Evolutionary conservation across 2,329 filamentous ascomycete genomes (phyloP).

Genomic region (Verticillium isaacii): DNA sequence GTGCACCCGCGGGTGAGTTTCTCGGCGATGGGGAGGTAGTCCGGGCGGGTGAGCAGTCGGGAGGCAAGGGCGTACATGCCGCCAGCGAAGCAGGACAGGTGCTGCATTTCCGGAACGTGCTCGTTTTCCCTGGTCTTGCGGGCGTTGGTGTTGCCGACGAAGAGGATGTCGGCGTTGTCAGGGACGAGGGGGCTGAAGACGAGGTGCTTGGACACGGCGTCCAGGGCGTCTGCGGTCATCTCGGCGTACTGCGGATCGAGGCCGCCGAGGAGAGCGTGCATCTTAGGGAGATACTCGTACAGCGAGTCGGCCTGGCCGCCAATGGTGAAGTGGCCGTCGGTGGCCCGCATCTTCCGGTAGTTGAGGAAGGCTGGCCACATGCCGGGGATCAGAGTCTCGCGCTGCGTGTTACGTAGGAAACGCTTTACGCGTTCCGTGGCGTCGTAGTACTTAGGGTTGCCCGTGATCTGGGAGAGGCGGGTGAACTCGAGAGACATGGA

Average conservation of each 20-base stretch:
- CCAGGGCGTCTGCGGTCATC: conserved; percentile 61
- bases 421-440: conserved; percentile 70
- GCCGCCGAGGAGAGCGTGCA: conserved; percentile 60
- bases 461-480: conserved; percentile 67
- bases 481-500: conserved; percentile 73
- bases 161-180: conserved; percentile 53
- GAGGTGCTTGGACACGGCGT: conserved; percentile 55
- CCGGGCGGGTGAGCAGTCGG: conserved; percentile 44
- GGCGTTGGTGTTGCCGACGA: conserved; percentile 39
- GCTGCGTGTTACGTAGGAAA: conserved; percentile 60
- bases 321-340: conserved; percentile 34
- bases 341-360: conserved; percentile 46
- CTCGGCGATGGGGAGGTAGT: conserved; percentile 41
- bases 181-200: conserved; percentile 66
- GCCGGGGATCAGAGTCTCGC: conserved; percentile 62
- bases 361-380: conserved; percentile 67
- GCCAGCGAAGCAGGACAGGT: conserved; percentile 61
- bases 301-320: conserved; percentile 43
- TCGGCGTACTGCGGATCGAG: conserved; percentile 55
- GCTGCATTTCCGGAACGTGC: conserved; percentile 36
- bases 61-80: conserved; percentile 61
- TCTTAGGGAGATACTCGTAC: conserved; percentile 59
- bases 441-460: conserved; percentile 70
- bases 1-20: conserved; percentile 48
- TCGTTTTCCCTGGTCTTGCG: conserved; percentile 20